These are phyloP conservation scores for Lactifluus rugatus DNA, from an alignment of 768 basidiomycete species.

Conservation along the genomic window DNA sequence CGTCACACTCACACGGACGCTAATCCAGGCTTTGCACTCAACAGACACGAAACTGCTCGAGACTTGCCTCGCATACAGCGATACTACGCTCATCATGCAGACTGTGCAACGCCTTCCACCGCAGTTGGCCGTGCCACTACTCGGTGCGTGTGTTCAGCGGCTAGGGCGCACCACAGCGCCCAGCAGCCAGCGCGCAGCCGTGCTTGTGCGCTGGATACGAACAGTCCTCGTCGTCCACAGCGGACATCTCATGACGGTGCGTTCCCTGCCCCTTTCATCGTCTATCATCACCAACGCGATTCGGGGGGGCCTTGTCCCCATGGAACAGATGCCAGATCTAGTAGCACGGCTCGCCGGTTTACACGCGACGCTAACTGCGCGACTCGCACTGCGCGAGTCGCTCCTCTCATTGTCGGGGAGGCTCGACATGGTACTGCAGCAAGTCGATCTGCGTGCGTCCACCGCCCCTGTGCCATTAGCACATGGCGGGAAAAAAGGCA, in stretches of 20 bases:
- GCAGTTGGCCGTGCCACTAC: slow-evolving; percentile 74
- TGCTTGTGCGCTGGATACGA: slow-evolving; percentile 68
- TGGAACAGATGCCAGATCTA: slow-evolving; percentile 75
- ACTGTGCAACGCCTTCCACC: slow-evolving; percentile 83
- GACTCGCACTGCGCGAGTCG: slow-evolving; percentile 75
- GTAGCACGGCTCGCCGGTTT: slow-evolving; percentile 79
- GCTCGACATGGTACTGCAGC: slow-evolving; percentile 87
- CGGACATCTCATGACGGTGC: slow-evolving; percentile 87
- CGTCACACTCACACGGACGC: slow-evolving; percentile 82
- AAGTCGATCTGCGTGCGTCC: slow-evolving; percentile 84
- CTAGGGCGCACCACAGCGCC: slow-evolving; percentile 73
- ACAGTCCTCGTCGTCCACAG: slow-evolving; percentile 79
- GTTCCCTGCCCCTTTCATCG: slow-evolving; percentile 25
- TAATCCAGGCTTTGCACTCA: slow-evolving; percentile 95
- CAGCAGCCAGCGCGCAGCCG: slow-evolving; percentile 65
- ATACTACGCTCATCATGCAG: slow-evolving; percentile 70
- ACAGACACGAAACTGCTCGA: slow-evolving; percentile 82
- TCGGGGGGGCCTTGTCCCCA: slow-evolving; percentile 13
- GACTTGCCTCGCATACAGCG: slow-evolving; percentile 77
- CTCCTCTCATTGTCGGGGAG: slow-evolving; percentile 80
- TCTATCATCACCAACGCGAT: background rate
- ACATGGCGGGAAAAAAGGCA: slow-evolving; percentile 28
- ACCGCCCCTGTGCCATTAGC: slow-evolving; percentile 48
- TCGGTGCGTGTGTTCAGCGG: slow-evolving; percentile 83
- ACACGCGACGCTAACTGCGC: slow-evolving; percentile 69